phyloP scores from a whole-genome alignment of 495 filamentous ascomycete species.

The Aspergillus carlsbadensis region DNA sequence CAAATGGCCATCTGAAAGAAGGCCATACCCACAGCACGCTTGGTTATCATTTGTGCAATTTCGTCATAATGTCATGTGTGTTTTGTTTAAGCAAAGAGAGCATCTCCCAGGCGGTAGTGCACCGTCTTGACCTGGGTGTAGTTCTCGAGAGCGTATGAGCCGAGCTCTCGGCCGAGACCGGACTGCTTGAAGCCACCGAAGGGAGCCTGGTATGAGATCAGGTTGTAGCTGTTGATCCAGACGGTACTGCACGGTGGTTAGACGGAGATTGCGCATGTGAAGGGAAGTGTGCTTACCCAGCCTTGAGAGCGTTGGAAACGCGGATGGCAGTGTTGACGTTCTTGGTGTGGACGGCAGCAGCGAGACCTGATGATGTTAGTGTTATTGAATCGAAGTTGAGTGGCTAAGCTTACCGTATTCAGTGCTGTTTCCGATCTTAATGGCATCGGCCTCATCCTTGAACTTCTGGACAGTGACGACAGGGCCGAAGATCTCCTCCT shows the following conservation, averaged over 20 bases:
- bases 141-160: conserved; percentile 88
- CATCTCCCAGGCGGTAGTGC: conserved; percentile 60
- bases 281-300: conserved; percentile 50
- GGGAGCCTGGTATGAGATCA: conserved; percentile 75
- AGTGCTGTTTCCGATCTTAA: conserved; percentile 78
- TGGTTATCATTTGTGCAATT: conserved; percentile 1
- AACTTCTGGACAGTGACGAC: conserved; percentile 95
- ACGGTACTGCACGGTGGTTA: conserved; percentile 57
- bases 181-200: conserved; percentile 95
- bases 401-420: conserved; percentile 53
- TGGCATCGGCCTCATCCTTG: conserved; percentile 80
- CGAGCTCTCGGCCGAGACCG: conserved; percentile 91
- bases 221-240: conserved; percentile 94
- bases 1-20: neutral
- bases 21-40: neutral
- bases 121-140: conserved; percentile 84
- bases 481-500: conserved; percentile 98
- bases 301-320: conserved; percentile 75
- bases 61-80: conserved; percentile 7
- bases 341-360: conserved; percentile 88
- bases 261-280: neutral
- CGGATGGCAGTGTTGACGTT: conserved; percentile 92
- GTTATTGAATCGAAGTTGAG: neutral
- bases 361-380: conserved; percentile 56
- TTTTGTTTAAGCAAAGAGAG: conserved; percentile 52